Evolutionary conservation across 2,329 filamentous ascomycete genomes (phyloP).

Genomic region (Pleoardoris graminearum): DNA sequence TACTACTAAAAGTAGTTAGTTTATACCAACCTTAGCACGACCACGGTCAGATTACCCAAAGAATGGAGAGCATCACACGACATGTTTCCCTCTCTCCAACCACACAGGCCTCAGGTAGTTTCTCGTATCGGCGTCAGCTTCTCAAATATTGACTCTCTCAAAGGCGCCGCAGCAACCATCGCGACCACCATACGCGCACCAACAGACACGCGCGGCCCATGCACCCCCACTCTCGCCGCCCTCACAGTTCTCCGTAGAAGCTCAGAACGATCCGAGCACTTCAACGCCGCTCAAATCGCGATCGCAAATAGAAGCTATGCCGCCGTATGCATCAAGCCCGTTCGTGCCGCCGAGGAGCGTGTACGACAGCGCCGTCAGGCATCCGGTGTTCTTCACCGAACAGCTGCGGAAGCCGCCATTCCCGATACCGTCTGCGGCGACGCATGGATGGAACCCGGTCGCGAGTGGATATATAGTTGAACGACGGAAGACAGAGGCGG

Average conservation of each 20-base stretch:
- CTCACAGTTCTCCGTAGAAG: slow-evolving; percentile 4
- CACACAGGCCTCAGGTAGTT: slow-evolving; percentile 48
- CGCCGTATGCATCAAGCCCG: slow-evolving; percentile 33
- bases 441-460: slow-evolving; percentile 47
- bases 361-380: slow-evolving; percentile 63
- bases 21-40: too few relatives aligned
- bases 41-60: too few relatives aligned
- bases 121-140: too few relatives aligned
- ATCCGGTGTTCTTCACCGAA: slow-evolving; percentile 77
- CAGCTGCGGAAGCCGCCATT: slow-evolving; percentile 61
- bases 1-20: too few relatives aligned
- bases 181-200: slow-evolving; percentile 26
- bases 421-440: slow-evolving; percentile 41
- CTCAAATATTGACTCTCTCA: too few relatives aligned
- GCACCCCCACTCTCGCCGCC: slow-evolving; percentile 11
- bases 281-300: slow-evolving; percentile 35
- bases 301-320: slow-evolving; percentile 57
- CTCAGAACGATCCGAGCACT: not conserved
- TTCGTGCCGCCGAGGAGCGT: slow-evolving; percentile 22
- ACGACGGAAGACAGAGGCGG: slow-evolving; percentile 19
- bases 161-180: slow-evolving; percentile 26
- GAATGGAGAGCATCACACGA: slow-evolving; percentile 9
- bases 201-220: slow-evolving; percentile 32
- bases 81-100: slow-evolving; percentile 48
- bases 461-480: slow-evolving; percentile 50